phyloP scores from a whole-genome alignment of 1,284 basidiomycete genomes.

The Cryptococcus deneoformans region DNA sequence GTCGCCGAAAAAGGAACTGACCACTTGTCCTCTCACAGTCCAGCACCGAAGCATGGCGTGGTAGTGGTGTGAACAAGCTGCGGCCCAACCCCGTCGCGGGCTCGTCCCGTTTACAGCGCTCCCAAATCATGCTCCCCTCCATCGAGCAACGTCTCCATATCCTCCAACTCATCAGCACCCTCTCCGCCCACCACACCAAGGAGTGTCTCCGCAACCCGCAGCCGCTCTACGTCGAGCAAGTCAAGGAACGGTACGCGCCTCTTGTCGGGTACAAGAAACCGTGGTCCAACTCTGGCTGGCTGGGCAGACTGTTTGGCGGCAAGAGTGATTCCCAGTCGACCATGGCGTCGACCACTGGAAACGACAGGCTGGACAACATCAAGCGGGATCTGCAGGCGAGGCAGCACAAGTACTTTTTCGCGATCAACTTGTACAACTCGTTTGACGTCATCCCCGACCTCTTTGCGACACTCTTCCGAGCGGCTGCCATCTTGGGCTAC shows the following conservation, averaged over 20 bases:
- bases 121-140: constrained; percentile 56
- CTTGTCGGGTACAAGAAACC: constrained; percentile 73
- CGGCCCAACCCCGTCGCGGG: constrained; percentile 28
- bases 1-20: not conserved
- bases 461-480: constrained; percentile 91
- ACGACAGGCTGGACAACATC: constrained; percentile 51
- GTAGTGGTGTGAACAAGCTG: constrained; percentile 23
- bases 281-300: constrained; percentile 58
- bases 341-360: constrained; percentile 54
- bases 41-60: constrained; percentile 26
- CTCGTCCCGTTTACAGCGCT: constrained; percentile 29
- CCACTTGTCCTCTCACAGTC: constrained; percentile 11
- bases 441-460: constrained; percentile 96
- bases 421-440: constrained; percentile 97
- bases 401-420: constrained; percentile 95
- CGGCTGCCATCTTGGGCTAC: constrained; percentile 82
- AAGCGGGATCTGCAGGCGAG: constrained; percentile 52
- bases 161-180: constrained; percentile 75
- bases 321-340: constrained; percentile 31
- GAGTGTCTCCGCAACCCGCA: constrained; percentile 83
- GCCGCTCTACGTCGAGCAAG: constrained; percentile 77
- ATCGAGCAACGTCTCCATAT: constrained; percentile 77
- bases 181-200: constrained; percentile 84
- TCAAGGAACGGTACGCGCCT: constrained; percentile 72
- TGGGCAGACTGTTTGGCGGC: constrained; percentile 52